A percentile compares a stretch with the other conserved stretches of the same genome.
Evolutionary conservation across 1,284 basidiomycete genomes (phyloP).

Genomic region (Earliella scabrosa): DNA sequence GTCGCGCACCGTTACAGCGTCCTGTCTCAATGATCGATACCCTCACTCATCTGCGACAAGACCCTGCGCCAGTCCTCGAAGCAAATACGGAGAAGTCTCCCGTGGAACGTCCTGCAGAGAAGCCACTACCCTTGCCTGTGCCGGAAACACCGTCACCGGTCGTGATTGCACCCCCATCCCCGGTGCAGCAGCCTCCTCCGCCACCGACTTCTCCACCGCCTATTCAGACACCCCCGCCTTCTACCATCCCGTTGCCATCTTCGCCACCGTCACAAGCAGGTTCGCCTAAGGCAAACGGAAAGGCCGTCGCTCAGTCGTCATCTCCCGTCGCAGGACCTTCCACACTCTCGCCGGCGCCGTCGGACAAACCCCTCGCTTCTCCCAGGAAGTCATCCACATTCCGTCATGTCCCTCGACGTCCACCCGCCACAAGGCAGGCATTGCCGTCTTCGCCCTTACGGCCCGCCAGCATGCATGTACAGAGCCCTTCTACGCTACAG

Average conservation of each 20-base stretch:
- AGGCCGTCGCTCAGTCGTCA: constrained; percentile 10
- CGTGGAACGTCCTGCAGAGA: not conserved
- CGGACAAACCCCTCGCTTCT: constrained; percentile 29
- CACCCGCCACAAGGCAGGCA: constrained; percentile 36
- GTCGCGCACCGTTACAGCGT: constrained; percentile 14
- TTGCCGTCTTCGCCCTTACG: constrained; percentile 48
- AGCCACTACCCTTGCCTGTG: constrained; percentile 15
- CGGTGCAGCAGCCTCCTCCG: not conserved
- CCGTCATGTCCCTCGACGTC: constrained; percentile 56
- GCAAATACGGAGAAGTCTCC: not conserved
- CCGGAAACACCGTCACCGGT: constrained; percentile 8
- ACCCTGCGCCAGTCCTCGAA: not conserved
- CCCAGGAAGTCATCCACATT: constrained; percentile 59
- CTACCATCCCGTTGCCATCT: constrained; percentile 4
- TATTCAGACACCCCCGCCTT: constrained; percentile 7
- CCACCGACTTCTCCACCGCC: not conserved
- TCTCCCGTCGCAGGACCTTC: constrained; percentile 30
- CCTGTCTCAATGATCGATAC: constrained; percentile 28
- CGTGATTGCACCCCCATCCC: constrained; percentile 1
- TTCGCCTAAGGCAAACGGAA: constrained; percentile 19
- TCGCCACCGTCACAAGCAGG: constrained; percentile 15
- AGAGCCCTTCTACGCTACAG: constrained; percentile 22
- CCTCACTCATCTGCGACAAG: constrained; percentile 12
- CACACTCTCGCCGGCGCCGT: constrained; percentile 16
- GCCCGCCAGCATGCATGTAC: constrained; percentile 34